Evolutionary conservation across 495 filamentous ascomycete species (phyloP).

Genomic region (Trichodelitschia bisporula): DNA sequence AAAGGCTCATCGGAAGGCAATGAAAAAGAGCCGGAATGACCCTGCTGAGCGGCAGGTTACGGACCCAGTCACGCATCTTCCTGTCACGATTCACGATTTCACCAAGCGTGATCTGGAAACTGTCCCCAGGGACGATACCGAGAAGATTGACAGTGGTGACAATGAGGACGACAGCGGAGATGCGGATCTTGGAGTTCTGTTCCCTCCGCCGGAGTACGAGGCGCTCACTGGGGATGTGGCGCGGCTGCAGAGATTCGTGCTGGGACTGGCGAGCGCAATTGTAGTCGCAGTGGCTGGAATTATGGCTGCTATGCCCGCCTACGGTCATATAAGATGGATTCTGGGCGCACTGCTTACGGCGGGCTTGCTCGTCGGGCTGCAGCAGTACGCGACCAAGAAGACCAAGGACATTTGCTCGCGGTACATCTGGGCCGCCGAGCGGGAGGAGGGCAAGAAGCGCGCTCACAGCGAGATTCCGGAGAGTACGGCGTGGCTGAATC

Average conservation of each 20-base stretch:
- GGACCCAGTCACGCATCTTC: constrained; percentile 46
- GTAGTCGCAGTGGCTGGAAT: constrained; percentile 3
- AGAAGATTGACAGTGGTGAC: too few relatives aligned
- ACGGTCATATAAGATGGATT: too few relatives aligned
- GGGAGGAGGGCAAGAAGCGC: constrained; percentile 19
- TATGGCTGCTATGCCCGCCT: background rate
- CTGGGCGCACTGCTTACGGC: constrained; percentile 2
- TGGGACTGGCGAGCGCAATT: constrained; percentile 9
- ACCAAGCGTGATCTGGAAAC: constrained; percentile 30
- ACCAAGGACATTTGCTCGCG: constrained; percentile 31
- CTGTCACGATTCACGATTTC: constrained; percentile 36
- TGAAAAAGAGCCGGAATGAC: constrained; percentile 23
- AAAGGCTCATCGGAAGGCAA: constrained; percentile 30
- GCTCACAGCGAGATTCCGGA: constrained; percentile 24
- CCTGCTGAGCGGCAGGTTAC: constrained; percentile 35
- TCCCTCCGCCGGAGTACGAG: constrained; percentile 34
- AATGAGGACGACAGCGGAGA: too few relatives aligned
- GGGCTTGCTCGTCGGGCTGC: constrained; percentile 13
- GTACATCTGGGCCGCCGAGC: constrained; percentile 33
- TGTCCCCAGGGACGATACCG: constrained; percentile 27
- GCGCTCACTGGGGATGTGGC: constrained; percentile 22
- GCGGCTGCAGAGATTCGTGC: constrained; percentile 20
- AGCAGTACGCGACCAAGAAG: constrained; percentile 27
- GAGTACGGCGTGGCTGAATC: constrained; percentile 42
- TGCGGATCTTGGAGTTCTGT: constrained; percentile 26